Percentiles rank a stretch among this genome's conserved stretches.
Evolutionary conservation across 768 basidiomycete species (phyloP).

Genomic region (Coprinellus aureogranulatus): DNA sequence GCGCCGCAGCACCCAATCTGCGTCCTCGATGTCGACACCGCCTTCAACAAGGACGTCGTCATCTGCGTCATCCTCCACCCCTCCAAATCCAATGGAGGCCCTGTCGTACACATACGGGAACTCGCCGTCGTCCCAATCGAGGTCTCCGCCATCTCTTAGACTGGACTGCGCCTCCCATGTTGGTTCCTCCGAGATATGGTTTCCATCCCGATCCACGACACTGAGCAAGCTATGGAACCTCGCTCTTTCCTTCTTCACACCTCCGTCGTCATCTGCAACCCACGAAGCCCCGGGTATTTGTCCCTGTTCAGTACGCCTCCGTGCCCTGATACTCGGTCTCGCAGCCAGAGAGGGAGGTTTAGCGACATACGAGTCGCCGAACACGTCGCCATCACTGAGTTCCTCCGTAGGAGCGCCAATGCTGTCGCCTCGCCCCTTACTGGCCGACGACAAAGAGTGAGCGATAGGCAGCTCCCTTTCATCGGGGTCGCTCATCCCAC

Average conservation of each 20-base stretch:
- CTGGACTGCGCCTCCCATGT: no score
- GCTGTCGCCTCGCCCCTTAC: neutral
- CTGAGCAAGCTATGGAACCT: conserved; percentile 29
- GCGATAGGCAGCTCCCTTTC: neutral
- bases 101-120: neutral
- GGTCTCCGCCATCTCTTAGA: no score
- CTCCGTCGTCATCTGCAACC: neutral
- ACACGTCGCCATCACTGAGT: conserved; percentile 7
- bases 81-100: no score
- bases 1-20: conserved; percentile 16
- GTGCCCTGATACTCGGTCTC: neutral
- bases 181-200: conserved; percentile 20
- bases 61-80: conserved; percentile 13
- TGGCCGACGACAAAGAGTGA: no score
- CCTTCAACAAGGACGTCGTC: conserved; percentile 16
- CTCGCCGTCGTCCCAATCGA: neutral
- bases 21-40: conserved; percentile 1
- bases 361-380: neutral
- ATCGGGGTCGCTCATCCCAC: conserved; percentile 1
- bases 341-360: neutral
- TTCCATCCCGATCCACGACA: conserved; percentile 24
- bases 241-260: conserved; percentile 21
- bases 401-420: neutral
- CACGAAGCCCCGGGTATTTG: neutral
- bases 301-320: neutral